Base-by-base conservation (phyloP, 495 filamentous ascomycete genomes). In the Penicillium cinerascens region DNA sequence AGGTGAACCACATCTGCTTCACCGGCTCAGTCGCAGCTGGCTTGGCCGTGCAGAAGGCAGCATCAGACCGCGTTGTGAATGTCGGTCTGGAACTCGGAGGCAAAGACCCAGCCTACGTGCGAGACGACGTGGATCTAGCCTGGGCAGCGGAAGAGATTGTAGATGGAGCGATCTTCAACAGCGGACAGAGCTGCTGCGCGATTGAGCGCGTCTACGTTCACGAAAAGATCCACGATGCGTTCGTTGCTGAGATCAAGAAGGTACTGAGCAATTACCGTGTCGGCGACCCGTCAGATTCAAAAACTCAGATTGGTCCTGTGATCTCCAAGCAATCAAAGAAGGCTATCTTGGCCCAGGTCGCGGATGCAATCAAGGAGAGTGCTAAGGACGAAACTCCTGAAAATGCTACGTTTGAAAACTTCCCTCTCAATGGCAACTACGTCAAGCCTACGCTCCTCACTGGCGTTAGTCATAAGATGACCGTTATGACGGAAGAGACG, bases 141-240 rank as follows among this genome's bases (percentile, higher is more conserved):
- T 96, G 91, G 92, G 92, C 87, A 1, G 92, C 92, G 1, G 89
- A 88, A 60, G 89, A 95, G 69, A 89, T 96, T 52, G 88, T 96
- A 25, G 92, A 96, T 60, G 91, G 92, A 5, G 88, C 91, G 8
- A 77, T 96, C 52, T 96, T 95, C 75, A 96, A 95, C 67, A 93
- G 89, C 46, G 91, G 91, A 10, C 91, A 96, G 69, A 93, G 89
- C 61, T 96, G 91, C 76, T 96, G 92, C 67, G 85, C 86, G 15
- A 79, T 96, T 42, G 92, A 96, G 69, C 78, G 91, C 25, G 82
- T 96, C 36, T 96, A 96, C 60, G 92, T 96, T 6, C 83, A 90
- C 58, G 83, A 86, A 52, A 82, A 77, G 36, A 81, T 96, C 57
- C 82, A 96, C 63, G 88, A 92, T 48, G 60, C 80, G 10, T 95